Evolutionary conservation across 331 rosid species (phyloP), one percentile per base, ranked within the genome.

Genomic region (Acacia concinna): DNA sequence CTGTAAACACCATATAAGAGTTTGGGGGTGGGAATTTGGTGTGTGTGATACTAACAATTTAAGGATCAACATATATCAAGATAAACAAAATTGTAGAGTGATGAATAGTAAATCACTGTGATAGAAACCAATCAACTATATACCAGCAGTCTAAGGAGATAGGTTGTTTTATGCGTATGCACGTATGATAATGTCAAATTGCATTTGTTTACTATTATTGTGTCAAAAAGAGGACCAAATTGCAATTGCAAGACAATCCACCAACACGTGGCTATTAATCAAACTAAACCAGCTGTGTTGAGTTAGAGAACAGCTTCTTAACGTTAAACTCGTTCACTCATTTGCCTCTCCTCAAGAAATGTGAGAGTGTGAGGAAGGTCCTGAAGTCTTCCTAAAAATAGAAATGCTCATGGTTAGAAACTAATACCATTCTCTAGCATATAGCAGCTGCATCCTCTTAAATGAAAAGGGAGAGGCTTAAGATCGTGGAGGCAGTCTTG

Each of bases 401-500:
- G 5, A 71, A 76, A 72, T 72, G 46, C 62, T 17, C 18, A 72
- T 31, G 65, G 41, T n/a, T 11, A 28, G 12, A 44, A 8, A 40
- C 77, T 32, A 49, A 31, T 23, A 73, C 9, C 35, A 72, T 49
- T 18, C 5, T 49, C 31, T 6, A 51, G 51, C 51, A 31, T 13
- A 73, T 14, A n/a, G 40, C 66, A 52, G 34, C 40, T 40, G 32
- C 51, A 34, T 21, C 32, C n/a, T 73, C 32, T 52, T 34, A 35
- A 21, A 54, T 17, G 23, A 32, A 52, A 73, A 51, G 9, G 44
- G 77, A 52, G 34, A 73, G 51, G 27, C 25, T 20, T 35, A 73
- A 51, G 35, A 67, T 21, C 14, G 54, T 7, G 78, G 63, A 81
- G 75, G 57, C 71, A 32, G 31, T 68, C 41, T 64, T 38, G 68